Evolutionary conservation across 495 filamentous ascomycete species (phyloP).

Genomic region (Penicillium pancosmium): DNA sequence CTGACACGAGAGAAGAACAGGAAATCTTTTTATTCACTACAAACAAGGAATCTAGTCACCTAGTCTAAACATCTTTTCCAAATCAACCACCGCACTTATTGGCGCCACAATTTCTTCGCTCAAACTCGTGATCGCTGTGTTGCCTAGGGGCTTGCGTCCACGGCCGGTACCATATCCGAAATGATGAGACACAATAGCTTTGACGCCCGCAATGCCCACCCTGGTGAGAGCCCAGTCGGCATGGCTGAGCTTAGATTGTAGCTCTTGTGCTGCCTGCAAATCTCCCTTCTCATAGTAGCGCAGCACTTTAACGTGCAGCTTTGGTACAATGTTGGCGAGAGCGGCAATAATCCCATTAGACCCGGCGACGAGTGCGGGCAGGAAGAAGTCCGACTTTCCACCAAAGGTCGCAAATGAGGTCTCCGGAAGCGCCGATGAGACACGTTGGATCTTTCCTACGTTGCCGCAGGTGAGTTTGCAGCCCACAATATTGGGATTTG

Average conservation of each 20-base stretch:
- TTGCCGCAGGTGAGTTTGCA: background rate
- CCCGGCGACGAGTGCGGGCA: background rate
- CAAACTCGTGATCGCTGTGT: no score
- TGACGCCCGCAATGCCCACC: background rate
- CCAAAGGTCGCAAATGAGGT: background rate
- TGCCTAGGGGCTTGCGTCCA: no score
- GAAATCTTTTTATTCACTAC: no score
- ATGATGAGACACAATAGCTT: background rate
- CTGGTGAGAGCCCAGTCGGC: background rate
- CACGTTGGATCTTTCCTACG: background rate
- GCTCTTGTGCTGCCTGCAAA: background rate
- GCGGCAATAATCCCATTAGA: background rate
- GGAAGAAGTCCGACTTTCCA: background rate
- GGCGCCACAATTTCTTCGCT: no score
- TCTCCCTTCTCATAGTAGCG: background rate
- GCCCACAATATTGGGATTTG: background rate
- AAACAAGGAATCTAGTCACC: no score
- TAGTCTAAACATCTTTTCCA: no score
- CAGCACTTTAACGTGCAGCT: background rate
- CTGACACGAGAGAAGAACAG: no score
- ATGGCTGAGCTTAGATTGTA: background rate
- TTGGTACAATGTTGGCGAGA: background rate
- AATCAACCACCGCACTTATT: no score
- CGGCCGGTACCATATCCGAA: background rate
- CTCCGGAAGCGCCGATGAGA: background rate